A percentile compares a stretch with the other conserved stretches of the same genome.
phyloP scores from a whole-genome alignment of 2,329 filamentous ascomycete species.

The Colletotrichum camelliae region DNA sequence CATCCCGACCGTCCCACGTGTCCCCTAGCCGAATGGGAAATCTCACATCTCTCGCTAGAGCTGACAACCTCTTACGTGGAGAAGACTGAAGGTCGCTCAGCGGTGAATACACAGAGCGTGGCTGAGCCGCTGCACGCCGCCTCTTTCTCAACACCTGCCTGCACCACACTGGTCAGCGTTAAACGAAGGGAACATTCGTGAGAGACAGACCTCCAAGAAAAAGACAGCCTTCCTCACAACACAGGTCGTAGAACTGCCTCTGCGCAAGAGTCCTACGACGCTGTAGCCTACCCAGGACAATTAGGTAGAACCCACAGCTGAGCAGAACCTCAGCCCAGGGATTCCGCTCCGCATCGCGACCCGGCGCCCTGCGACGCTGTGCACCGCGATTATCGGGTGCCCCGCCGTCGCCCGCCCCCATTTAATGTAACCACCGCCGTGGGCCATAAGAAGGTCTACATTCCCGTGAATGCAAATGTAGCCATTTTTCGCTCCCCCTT shows the following conservation, averaged over 20 bases:
- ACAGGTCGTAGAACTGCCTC: neutral
- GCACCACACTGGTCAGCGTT: neutral
- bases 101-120: neutral
- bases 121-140: neutral
- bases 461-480: neutral
- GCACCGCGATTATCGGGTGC: neutral
- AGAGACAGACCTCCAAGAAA: neutral
- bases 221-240: neutral
- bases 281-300: neutral
- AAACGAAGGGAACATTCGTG: accelerated
- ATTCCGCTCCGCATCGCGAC: slow-evolving; percentile 6
- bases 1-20: neutral
- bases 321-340: neutral
- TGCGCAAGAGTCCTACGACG: neutral
- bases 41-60: neutral
- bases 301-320: no score
- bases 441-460: neutral
- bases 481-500: no score
- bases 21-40: neutral
- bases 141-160: neutral
- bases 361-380: slow-evolving; percentile 10
- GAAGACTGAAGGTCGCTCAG: neutral
- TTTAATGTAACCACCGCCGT: neutral
- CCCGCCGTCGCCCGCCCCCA: neutral
- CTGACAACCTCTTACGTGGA: neutral